Conservation (phyloP, 2,329 filamentous ascomycete species). For the Macrophomina pseudophaseolina region DNA sequence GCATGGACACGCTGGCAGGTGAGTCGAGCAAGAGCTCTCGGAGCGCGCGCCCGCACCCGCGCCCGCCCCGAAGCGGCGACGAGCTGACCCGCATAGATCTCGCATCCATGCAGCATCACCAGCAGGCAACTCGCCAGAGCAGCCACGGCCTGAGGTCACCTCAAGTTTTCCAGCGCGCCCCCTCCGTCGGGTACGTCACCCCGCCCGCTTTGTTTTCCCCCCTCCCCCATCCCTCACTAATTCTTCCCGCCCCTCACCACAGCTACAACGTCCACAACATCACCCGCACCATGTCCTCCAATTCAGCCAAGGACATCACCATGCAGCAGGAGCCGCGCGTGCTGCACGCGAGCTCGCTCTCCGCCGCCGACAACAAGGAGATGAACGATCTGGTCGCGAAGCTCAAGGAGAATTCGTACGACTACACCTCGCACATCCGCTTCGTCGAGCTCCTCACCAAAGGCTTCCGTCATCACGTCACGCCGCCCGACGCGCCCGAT, state of each 20-base stretch:
- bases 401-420: conserved; percentile 54
- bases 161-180: conserved; percentile 37
- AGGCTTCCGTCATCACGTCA: conserved; percentile 51
- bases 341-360: conserved; percentile 50
- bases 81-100: conserved; percentile 43
- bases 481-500: conserved; percentile 34
- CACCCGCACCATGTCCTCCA: conserved; percentile 48
- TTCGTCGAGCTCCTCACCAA: conserved; percentile 56
- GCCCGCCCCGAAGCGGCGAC: not conserved
- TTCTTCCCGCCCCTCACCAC: conserved; percentile 4
- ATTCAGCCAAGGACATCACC: conserved; percentile 51
- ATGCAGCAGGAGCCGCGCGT: conserved; percentile 55
- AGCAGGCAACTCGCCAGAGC: conserved; percentile 48
- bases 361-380: conserved; percentile 49
- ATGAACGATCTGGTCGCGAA: conserved; percentile 51
- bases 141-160: conserved; percentile 34
- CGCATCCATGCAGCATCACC: conserved; percentile 52
- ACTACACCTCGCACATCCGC: conserved; percentile 54
- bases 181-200: conserved; percentile 43
- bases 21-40: conserved; percentile 29
- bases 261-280: conserved; percentile 37
- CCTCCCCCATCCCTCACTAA: conserved; percentile 4
- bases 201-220: not conserved
- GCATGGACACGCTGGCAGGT: conserved; percentile 57
- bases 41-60: not conserved